Evolutionary conservation across 331 rosid genomes (phyloP), one percentile per base, ranked within the genome.

Genomic region (Prunus yedoensis): DNA sequence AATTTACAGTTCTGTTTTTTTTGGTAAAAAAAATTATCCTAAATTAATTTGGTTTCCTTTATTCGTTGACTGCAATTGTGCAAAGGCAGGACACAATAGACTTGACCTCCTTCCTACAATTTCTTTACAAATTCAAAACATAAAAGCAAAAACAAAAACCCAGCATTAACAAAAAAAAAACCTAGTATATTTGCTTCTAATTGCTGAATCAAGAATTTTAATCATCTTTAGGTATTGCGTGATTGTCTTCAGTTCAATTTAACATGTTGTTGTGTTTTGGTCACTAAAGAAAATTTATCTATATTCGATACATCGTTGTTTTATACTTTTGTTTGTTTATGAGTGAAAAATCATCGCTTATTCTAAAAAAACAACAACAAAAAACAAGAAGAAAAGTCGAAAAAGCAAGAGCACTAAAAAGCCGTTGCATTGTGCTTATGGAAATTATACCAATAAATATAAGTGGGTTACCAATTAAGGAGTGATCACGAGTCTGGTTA

Each of bases 251-350:
- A 1, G 0, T 1, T 38, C 43, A 38, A 38, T 7, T 38, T 38
- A 38, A 38, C 0, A 5, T 35, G 8, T 35, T 35, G 41, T 35
- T 35, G 8, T 5, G 8, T 35, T 5, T 35, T 35, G 8, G 0
- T 38, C 9, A 6, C 0, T 6, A 0, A 1, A 6, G 0, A 38
- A 38, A 0, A 38, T 38, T 38, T 6, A 38, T 0, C 0, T 0
- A 38, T 38, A 7, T 38, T 7, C 2, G 0, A 7, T 38, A 38
- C 43, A 38, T 38, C 0, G 0, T 35, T 38, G 2, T 7, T 38
- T 38, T 38, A 7, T 38, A 38, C 0, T 38, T 38, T 38, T 38
- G 43, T 38, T 6, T 38, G 9, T 6, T 38, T 38, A 7, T 38
- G 9, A 38, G 43, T 38, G 7, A 38, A 38, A 38, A 6, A 38